Conservation (phyloP, 2,329 filamentous ascomycete species). For the Ceratocystis albifundus region DNA sequence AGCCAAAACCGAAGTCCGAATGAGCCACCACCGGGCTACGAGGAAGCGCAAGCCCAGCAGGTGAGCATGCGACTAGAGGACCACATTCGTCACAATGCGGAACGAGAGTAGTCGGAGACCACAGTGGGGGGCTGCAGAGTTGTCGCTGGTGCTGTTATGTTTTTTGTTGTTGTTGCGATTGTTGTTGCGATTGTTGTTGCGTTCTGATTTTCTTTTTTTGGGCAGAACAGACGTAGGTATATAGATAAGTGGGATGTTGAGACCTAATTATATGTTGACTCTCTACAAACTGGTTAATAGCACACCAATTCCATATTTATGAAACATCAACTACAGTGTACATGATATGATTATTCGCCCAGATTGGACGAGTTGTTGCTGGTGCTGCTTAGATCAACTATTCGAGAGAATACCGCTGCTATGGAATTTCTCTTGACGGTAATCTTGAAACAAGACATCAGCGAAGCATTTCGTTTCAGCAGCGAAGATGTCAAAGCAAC, state of each 20-base stretch:
- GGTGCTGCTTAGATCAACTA: background rate
- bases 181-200: no score
- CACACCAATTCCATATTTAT: background rate
- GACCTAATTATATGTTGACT: background rate
- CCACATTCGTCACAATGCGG: constrained; percentile 61
- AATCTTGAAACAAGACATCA: no score
- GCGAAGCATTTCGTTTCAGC: background rate
- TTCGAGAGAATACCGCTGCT: no score
- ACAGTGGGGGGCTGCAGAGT: no score
- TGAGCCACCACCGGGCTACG: constrained; percentile 83
- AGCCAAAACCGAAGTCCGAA: constrained; percentile 38
- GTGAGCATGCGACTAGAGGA: constrained; percentile 51
- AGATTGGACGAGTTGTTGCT: no score
- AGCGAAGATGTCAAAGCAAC: background rate
- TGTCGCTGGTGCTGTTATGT: no score
- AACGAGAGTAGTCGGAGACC: constrained; percentile 38
- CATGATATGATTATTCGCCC: no score
- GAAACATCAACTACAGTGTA: no score
- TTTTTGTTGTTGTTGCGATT: no score
- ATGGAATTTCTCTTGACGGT: no score
- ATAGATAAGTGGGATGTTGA: background rate
- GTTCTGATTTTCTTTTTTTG: no score
- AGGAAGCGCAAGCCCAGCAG: constrained; percentile 72
- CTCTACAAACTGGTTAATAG: background rate
- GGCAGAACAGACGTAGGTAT: background rate